Percentiles rank a stretch among this genome's conserved stretches.
These are phyloP conservation scores for Vaccinium vitisidaea DNA, from an alignment of 148 eudicot genomes.

Conservation along the genomic window DNA sequence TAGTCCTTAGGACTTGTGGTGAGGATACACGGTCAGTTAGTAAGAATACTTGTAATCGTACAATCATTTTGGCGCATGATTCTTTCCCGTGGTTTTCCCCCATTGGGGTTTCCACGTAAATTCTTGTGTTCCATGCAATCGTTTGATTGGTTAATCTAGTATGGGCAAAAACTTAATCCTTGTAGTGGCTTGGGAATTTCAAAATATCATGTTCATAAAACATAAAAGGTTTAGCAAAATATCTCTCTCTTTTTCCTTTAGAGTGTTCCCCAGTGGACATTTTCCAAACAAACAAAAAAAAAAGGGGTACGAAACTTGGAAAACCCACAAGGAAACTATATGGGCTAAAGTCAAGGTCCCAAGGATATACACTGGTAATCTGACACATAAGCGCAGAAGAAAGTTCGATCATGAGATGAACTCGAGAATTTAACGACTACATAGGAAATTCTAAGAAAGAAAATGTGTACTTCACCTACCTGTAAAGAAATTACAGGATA, in stretches of 20 bases:
- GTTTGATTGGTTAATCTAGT: too few species aligned
- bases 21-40: too few species aligned
- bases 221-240: not conserved
- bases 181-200: too few species aligned
- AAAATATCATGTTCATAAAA: not conserved
- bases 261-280: not conserved
- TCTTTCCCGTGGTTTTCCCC: too few species aligned
- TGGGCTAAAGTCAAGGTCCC: not conserved
- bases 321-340: not conserved
- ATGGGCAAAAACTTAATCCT: too few species aligned
- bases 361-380: not conserved
- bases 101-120: too few species aligned
- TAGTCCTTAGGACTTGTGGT: too few species aligned
- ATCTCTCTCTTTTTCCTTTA: not conserved
- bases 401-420: not conserved
- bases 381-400: not conserved
- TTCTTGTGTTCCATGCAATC: too few species aligned
- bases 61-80: too few species aligned
- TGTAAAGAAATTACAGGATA: constrained; percentile 90
- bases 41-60: too few species aligned
- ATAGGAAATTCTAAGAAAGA: not conserved
- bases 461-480: constrained; percentile 41
- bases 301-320: not conserved
- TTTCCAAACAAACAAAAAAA: not conserved
- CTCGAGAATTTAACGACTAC: not conserved